phyloP scores from a whole-genome alignment of 352 stramenopile species.

The Blastocystis sp. region DNA sequence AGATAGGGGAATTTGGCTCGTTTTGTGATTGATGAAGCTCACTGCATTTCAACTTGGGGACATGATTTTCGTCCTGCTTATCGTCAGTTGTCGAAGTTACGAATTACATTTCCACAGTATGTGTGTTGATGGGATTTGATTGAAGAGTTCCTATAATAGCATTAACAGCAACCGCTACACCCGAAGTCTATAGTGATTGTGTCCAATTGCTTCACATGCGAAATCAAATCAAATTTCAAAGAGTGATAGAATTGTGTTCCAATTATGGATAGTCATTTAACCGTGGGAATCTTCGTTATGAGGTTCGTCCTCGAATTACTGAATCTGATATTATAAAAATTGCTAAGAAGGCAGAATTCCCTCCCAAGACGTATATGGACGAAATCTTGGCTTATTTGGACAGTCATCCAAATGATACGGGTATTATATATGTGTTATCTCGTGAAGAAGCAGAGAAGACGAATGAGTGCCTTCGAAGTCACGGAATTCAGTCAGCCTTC shows the following conservation, averaged over 20 bases:
- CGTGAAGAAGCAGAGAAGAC: slow-evolving; percentile 65
- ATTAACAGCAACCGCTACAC: slow-evolving; percentile 83
- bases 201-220: slow-evolving; percentile 77
- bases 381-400: slow-evolving; percentile 53
- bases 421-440: slow-evolving; percentile 55
- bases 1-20: slow-evolving; percentile 79
- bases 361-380: slow-evolving; percentile 15
- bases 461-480: slow-evolving; percentile 67
- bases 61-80: slow-evolving; percentile 99
- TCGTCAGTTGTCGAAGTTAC: slow-evolving; percentile 84
- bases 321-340: slow-evolving; percentile 70
- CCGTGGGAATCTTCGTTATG: slow-evolving; percentile 81
- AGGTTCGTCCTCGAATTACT: slow-evolving; percentile 77
- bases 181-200: slow-evolving; percentile 80
- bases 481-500: slow-evolving; percentile 71
- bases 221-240: slow-evolving; percentile 70
- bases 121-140: slow-evolving; percentile 70
- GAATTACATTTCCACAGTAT: slow-evolving; percentile 87
- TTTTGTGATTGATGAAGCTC: slow-evolving; percentile 93
- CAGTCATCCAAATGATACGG: slow-evolving; percentile 70
- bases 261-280: slow-evolving; percentile 80
- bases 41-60: slow-evolving; percentile 93
- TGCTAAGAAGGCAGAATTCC: slow-evolving; percentile 68
- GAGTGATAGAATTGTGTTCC: not conserved
- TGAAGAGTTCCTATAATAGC: slow-evolving; percentile 78